phyloP scores from a whole-genome alignment of 441 rosid species.

The Mallotus japonicus region DNA sequence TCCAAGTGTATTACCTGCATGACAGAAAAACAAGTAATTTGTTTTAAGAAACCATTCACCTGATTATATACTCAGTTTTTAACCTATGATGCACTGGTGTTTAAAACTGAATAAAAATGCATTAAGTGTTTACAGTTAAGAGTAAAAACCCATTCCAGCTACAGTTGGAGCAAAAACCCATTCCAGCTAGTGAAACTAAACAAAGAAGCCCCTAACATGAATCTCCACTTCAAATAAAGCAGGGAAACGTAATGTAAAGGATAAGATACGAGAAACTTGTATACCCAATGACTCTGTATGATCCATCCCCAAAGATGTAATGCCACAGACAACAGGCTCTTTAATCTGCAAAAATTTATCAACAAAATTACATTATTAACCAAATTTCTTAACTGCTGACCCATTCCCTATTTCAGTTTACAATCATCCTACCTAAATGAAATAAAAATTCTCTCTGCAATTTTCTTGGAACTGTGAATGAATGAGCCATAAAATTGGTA shows the following conservation, averaged over 20 bases:
- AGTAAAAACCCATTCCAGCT: not conserved
- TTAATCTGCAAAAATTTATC: slow-evolving; percentile 52
- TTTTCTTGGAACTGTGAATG: not conserved
- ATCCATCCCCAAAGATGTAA: slow-evolving; percentile 88
- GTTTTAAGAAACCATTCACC: slow-evolving; percentile 16
- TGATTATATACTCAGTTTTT: not conserved
- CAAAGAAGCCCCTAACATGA: not conserved
- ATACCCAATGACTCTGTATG: slow-evolving; percentile 71
- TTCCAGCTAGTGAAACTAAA: slow-evolving; percentile 8
- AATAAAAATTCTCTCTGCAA: not conserved
- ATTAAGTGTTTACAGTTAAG: not conserved
- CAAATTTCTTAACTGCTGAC: slow-evolving; percentile 13
- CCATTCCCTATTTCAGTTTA: not conserved
- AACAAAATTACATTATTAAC: slow-evolving; percentile 3
- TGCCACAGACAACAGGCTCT: slow-evolving; percentile 79
- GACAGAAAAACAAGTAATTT: slow-evolving; percentile 14
- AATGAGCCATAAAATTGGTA: not conserved
- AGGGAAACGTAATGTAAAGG: slow-evolving; percentile 1
- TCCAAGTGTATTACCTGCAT: slow-evolving; percentile 66
- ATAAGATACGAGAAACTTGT: slow-evolving; percentile 22
- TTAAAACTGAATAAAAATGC: not conserved
- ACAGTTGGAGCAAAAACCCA: not conserved
- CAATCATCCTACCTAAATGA: not conserved
- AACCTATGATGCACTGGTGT: slow-evolving; percentile 2
- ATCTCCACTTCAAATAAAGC: slow-evolving; percentile 6